These are phyloP conservation scores for Chlorella sp. DNA, from an alignment of 139 green algal species.

Conservation along the genomic window DNA sequence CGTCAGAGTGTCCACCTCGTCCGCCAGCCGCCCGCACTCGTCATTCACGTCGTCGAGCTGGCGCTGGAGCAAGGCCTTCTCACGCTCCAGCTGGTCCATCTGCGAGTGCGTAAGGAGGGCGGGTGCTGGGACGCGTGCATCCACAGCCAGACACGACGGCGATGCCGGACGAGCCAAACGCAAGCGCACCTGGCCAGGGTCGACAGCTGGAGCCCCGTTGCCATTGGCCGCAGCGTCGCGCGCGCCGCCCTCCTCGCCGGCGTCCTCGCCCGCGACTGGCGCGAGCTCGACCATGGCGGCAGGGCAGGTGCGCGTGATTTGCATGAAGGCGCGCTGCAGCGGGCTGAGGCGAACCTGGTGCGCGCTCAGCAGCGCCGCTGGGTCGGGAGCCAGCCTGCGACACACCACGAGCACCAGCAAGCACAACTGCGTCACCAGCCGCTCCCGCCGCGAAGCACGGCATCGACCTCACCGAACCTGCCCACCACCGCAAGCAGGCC, in stretches of 20 bases:
- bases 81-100: no score
- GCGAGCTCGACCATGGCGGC: background rate
- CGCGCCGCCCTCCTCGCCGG: no score
- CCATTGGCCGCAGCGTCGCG: background rate
- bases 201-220: background rate
- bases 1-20: background rate
- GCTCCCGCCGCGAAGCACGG: background rate
- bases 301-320: background rate
- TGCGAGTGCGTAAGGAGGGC: no score
- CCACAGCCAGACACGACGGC: background rate
- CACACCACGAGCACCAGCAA: background rate
- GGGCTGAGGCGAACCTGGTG: conserved; percentile 15
- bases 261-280: no score
- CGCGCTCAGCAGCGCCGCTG: conserved; percentile 9
- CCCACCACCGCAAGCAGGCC: background rate
- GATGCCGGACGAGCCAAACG: background rate
- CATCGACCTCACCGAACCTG: background rate
- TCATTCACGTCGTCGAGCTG: background rate
- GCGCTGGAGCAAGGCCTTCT: background rate
- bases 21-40: background rate
- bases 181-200: background rate
- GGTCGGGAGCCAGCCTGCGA: background rate
- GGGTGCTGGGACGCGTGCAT: no score
- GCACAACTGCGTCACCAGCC: background rate
- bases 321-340: conserved; percentile 29